Base-by-base conservation (phyloP, 208 protist species). In the Vickermania spadyakhi region DNA sequence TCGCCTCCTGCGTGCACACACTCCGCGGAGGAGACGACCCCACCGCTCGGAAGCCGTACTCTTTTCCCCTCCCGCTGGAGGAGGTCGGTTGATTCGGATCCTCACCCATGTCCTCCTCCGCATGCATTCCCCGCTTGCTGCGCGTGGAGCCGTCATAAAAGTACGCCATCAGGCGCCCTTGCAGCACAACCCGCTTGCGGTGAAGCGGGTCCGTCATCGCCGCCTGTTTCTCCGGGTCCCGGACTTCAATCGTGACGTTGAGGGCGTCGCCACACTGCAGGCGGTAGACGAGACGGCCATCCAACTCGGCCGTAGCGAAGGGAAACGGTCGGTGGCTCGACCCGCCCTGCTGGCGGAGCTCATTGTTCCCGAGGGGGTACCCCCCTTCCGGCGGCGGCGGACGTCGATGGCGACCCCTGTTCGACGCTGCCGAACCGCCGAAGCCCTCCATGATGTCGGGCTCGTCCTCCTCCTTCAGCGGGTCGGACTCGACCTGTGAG, bases 211-310 rank as follows among this genome's bases (percentile, higher is more conserved):
- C 0, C 26, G 36, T 3, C 49, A 54, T 2, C 25, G 14, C 27
- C 23, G 56, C 42, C 18, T 61, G 36, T 28, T 59, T 30, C 31
- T 54, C 58, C 65, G 53, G 58, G 45, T 66, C 62, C 25, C 58
- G 64, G 30, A 67, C 55, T 28, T 58, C 70, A 18, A 87, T 60
- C 26, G 59, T 73, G 27, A 88, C 76, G 45, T 91, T 75, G 27
- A 91, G 57, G 7, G 73, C 67, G 55, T 91, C 84, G 51, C 73
- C 70, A 62, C 78, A 77, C 54, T 73, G 71, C 28, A 91, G 63
- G 30, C 51, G 57, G 64, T 82, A 86, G 62, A 79, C 66, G 23
- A 70, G 25, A 49, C 62, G 21, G 1, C 49, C 23, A 29, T 3
- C 29, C 21, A 3, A 21, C 36, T 7, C 67, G 22, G 22, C 52